These are phyloP conservation scores for Marvania coccoides DNA, from an alignment of 139 green algal species.

Conservation along the genomic window DNA sequence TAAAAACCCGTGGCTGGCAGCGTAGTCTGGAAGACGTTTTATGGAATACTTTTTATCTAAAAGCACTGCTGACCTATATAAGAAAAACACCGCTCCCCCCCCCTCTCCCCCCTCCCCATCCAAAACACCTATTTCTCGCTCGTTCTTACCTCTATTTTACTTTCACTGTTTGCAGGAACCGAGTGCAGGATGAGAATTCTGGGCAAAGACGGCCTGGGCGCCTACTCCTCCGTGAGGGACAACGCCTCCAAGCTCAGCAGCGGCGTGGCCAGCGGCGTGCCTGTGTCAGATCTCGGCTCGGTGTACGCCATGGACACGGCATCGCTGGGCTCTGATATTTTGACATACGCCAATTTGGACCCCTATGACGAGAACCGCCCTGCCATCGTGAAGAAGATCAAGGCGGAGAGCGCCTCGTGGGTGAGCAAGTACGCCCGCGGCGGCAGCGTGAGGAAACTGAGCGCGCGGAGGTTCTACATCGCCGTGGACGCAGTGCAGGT, in stretches of 20 bases:
- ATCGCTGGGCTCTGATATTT: not conserved
- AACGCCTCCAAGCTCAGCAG: slow-evolving; percentile 1
- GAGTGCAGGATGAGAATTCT: too few relatives aligned
- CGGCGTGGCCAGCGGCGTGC: slow-evolving; percentile 1
- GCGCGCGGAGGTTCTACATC: slow-evolving; percentile 46
- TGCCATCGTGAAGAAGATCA: slow-evolving; percentile 29
- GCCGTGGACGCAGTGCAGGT: slow-evolving; percentile 44
- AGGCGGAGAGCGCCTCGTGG: slow-evolving; percentile 35
- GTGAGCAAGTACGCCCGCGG: slow-evolving; percentile 47
- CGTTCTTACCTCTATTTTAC: not conserved
- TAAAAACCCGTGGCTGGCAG: not conserved
- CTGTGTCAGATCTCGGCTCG: not conserved
- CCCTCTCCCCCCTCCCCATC: not conserved
- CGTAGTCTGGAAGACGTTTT: not conserved
- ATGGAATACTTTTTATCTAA: too few relatives aligned
- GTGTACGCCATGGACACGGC: slow-evolving; percentile 7
- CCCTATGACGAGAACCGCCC: not conserved
- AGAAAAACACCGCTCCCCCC: not conserved
- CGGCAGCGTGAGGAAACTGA: slow-evolving; percentile 35
- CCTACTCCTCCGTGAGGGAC: not conserved
- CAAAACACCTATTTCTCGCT: not conserved
- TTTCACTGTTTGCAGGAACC: not conserved
- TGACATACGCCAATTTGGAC: not conserved
- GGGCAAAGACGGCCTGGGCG: not conserved
- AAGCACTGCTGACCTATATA: too few relatives aligned